Evolutionary conservation across 768 basidiomycete species (phyloP).

Genomic region (Fomitopsis serialis): DNA sequence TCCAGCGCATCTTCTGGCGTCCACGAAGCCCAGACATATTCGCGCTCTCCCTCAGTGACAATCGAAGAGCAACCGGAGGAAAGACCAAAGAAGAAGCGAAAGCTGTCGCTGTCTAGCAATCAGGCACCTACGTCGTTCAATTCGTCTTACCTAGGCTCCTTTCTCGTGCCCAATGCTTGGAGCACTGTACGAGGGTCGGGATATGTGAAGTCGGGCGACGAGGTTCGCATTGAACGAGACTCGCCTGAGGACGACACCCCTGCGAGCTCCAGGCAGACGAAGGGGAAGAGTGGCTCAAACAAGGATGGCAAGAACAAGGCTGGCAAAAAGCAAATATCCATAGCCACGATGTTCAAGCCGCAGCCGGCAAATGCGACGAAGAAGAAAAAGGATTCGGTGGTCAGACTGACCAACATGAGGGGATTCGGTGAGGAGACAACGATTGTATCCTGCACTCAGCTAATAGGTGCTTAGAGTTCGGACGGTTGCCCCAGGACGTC

Average conservation of each 20-base stretch:
- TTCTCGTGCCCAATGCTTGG: slow-evolving; percentile 71
- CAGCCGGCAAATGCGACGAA: slow-evolving; percentile 41
- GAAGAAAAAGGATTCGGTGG: slow-evolving; percentile 62
- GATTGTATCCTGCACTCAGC: neutral
- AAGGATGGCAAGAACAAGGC: slow-evolving; percentile 27
- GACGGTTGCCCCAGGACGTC: slow-evolving; percentile 63
- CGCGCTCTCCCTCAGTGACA: slow-evolving; percentile 11
- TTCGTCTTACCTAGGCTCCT: slow-evolving; percentile 55
- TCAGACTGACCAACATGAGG: slow-evolving; percentile 56
- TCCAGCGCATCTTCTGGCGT: slow-evolving; percentile 33
- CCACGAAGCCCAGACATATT: slow-evolving; percentile 18
- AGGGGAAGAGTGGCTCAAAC: slow-evolving; percentile 23
- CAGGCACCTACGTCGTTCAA: slow-evolving; percentile 17
- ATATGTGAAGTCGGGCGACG: slow-evolving; percentile 62
- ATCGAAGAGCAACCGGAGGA: slow-evolving; percentile 1
- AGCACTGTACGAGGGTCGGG: slow-evolving; percentile 71
- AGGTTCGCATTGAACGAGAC: slow-evolving; percentile 54
- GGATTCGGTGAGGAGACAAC: slow-evolving; percentile 50
- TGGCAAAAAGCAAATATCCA: slow-evolving; percentile 60
- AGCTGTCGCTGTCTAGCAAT: slow-evolving; percentile 18
- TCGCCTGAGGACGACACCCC: slow-evolving; percentile 27
- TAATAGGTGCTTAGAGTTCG: slow-evolving; percentile 52
- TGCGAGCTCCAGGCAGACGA: slow-evolving; percentile 5
- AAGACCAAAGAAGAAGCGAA: slow-evolving; percentile 48
- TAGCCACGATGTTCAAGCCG: slow-evolving; percentile 62